These are phyloP conservation scores for Kalanchoe fedtschenkoi DNA, from an alignment of 164 flowering plant genomes.

Conservation along the genomic window DNA sequence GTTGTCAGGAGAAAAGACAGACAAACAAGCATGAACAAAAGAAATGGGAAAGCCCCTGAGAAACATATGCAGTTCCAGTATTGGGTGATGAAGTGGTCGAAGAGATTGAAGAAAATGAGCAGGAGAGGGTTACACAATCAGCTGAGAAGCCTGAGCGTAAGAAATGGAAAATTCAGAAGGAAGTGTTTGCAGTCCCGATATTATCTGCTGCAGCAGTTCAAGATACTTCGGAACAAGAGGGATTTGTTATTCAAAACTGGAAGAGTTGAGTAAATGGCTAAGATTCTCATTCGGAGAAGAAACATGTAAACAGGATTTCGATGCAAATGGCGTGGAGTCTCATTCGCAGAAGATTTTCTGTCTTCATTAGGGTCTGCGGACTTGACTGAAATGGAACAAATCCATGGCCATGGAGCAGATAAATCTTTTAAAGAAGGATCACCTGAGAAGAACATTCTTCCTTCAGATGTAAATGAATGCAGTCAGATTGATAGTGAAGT, in stretches of 20 bases:
- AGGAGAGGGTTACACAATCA: background rate
- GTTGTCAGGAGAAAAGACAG: background rate
- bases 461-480: slow-evolving; percentile 1
- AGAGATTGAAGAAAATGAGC: slow-evolving; percentile 4
- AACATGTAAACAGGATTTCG: slow-evolving; percentile 3
- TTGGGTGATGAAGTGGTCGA: slow-evolving; percentile 4
- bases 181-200: slow-evolving; percentile 6
- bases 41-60: slow-evolving; percentile 8
- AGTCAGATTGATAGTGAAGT: background rate
- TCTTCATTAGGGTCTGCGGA: slow-evolving; percentile 7
- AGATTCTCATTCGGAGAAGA: slow-evolving; percentile 4
- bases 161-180: slow-evolving; percentile 8
- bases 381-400: slow-evolving; percentile 3
- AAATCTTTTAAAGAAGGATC: background rate
- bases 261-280: too few relatives aligned
- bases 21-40: slow-evolving; percentile 6
- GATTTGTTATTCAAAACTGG: background rate
- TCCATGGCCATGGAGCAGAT: background rate
- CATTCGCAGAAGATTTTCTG: slow-evolving; percentile 1
- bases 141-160: slow-evolving; percentile 6
- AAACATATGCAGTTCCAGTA: slow-evolving; percentile 7
- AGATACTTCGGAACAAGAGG: slow-evolving; percentile 9
- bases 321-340: slow-evolving; percentile 1
- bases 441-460: background rate
- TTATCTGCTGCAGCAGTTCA: slow-evolving; percentile 6